phyloP scores from a whole-genome alignment of 2,329 filamentous ascomycete genomes.

The Aspergillus jensenii region DNA sequence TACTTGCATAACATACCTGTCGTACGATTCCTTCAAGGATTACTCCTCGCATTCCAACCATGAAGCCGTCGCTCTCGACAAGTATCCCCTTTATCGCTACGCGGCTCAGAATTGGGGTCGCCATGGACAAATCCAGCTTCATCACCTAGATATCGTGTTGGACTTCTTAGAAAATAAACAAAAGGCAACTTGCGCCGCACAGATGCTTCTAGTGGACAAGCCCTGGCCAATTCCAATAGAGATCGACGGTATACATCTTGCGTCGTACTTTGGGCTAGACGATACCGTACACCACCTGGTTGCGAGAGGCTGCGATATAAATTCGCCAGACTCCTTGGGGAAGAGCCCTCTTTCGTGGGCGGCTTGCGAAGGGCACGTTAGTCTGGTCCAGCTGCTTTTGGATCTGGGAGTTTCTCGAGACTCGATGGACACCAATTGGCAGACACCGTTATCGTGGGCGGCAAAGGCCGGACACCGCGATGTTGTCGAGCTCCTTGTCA shows the following conservation, averaged over 20 bases:
- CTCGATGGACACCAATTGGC: background rate
- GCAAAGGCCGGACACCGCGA: slow-evolving; percentile 1
- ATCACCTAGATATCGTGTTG: background rate
- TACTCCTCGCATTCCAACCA: background rate
- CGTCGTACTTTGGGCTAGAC: slow-evolving; percentile 8
- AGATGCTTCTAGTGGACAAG: slow-evolving; percentile 1
- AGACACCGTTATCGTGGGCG: slow-evolving; percentile 1
- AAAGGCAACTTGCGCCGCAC: background rate
- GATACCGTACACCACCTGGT: background rate
- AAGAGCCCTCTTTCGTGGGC: background rate
- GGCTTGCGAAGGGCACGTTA: background rate
- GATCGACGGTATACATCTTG: slow-evolving; percentile 5
- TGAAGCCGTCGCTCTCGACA: background rate
- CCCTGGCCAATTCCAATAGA: background rate
- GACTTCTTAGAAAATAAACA: background rate
- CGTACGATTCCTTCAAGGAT: slow-evolving; percentile 16
- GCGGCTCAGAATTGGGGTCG: slow-evolving; percentile 18
- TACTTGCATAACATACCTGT: slow-evolving; percentile 25
- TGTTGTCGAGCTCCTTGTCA: slow-evolving; percentile 10
- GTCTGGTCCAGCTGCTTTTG: background rate
- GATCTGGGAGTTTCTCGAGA: background rate
- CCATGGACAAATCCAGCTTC: slow-evolving; percentile 3
- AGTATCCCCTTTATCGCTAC: slow-evolving; percentile 19
- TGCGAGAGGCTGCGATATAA: background rate
- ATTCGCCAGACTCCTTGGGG: background rate